Percentiles rank a stretch among this genome's conserved stretches.
phyloP scores from a whole-genome alignment of 2,329 filamentous ascomycete genomes.

The Penicillium verrucosum region DNA sequence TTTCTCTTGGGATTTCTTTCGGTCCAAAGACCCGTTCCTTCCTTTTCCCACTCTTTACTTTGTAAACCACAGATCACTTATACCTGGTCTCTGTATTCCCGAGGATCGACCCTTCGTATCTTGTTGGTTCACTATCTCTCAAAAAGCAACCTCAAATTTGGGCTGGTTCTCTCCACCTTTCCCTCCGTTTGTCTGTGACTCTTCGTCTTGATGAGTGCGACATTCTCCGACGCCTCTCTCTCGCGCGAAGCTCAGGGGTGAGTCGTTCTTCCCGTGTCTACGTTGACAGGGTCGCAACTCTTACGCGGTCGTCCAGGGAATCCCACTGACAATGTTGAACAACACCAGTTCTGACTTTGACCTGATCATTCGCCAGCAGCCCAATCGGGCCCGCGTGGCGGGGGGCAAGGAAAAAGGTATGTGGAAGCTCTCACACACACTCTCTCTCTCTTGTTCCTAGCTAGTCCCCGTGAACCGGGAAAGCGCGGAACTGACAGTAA shows the following conservation, averaged over 20 bases:
- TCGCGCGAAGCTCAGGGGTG: slow-evolving; percentile 44
- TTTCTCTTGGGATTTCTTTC: slow-evolving; percentile 5
- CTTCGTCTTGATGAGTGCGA: slow-evolving; percentile 44
- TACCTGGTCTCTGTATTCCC: slow-evolving; percentile 17
- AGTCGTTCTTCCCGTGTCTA: slow-evolving; percentile 20
- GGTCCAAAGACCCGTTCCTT: slow-evolving; percentile 29
- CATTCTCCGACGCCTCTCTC: slow-evolving; percentile 42
- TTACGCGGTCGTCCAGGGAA: slow-evolving; percentile 30
- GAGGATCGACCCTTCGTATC: slow-evolving; percentile 16
- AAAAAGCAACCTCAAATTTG: slow-evolving; percentile 1
- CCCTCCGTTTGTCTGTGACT: slow-evolving; percentile 19
- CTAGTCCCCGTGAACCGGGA: background rate
- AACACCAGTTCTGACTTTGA: slow-evolving; percentile 54
- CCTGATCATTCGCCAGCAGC: slow-evolving; percentile 63
- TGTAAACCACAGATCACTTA: slow-evolving; percentile 23
- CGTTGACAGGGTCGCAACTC: slow-evolving; percentile 25
- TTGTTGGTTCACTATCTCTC: slow-evolving; percentile 22
- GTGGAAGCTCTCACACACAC: slow-evolving; percentile 3
- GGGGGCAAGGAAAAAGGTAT: slow-evolving; percentile 73
- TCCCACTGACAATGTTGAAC: slow-evolving; percentile 41
- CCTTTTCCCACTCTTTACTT: slow-evolving; percentile 7
- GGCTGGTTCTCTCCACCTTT: slow-evolving; percentile 15
- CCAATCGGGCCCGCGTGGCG: slow-evolving; percentile 64
- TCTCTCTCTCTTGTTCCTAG: background rate
- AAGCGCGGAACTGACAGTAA: background rate